Evolutionary conservation across 768 basidiomycete genomes (phyloP).

Genomic region (Fomitopsis serialis): DNA sequence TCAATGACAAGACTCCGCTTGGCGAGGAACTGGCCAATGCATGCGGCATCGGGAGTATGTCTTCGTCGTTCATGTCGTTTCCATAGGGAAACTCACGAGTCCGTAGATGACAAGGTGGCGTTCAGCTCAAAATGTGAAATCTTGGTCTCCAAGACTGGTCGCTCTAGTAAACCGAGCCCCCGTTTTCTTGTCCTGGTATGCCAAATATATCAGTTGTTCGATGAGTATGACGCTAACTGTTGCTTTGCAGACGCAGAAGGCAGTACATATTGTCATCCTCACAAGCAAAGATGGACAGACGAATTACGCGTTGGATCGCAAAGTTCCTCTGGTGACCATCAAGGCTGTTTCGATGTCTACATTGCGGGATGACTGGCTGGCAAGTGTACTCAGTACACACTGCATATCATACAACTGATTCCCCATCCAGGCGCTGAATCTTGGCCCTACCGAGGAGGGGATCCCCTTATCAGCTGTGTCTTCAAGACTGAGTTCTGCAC

Average conservation of each 20-base stretch:
- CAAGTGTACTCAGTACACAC: conserved; percentile 28
- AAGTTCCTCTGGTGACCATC: conserved; percentile 86
- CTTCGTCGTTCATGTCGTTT: too few relatives aligned
- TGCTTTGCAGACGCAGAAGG: conserved; percentile 66
- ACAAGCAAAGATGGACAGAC: conserved; percentile 56
- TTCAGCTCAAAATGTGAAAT: conserved; percentile 83
- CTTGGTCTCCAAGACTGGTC: conserved; percentile 76
- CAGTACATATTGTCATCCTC: conserved; percentile 70
- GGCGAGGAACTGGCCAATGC: conserved; percentile 70
- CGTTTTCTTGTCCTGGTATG: conserved; percentile 86
- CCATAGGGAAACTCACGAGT: not conserved
- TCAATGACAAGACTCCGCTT: conserved; percentile 75
- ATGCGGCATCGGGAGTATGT: conserved; percentile 70
- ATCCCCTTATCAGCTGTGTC: conserved; percentile 83
- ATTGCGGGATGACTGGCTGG: conserved; percentile 93
- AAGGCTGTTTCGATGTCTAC: conserved; percentile 82
- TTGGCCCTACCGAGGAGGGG: conserved; percentile 85
- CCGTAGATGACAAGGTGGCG: conserved; percentile 64
- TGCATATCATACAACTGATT: not conserved
- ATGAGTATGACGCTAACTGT: not conserved
- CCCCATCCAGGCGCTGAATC: conserved; percentile 62
- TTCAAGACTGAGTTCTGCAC: conserved; percentile 96
- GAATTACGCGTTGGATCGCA: conserved; percentile 68
- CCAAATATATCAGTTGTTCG: too few relatives aligned
- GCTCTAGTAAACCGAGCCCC: conserved; percentile 90